Conservation (phyloP, 345 rosid genomes). For the Psidium friedrichsthalianum region DNA sequence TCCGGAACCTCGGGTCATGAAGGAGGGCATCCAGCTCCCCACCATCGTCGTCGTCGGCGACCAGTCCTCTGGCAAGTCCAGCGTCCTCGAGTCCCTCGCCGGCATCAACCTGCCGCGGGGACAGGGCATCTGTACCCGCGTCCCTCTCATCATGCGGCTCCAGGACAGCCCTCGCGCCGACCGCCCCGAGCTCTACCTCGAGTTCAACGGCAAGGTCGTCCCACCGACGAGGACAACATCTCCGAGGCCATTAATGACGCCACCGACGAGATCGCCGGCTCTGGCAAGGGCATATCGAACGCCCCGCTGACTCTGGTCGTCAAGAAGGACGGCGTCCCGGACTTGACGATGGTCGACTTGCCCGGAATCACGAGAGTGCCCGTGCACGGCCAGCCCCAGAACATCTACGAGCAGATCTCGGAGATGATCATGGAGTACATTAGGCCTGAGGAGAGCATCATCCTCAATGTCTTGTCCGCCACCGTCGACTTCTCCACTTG, state of each 20-base stretch:
- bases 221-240: slow-evolving; percentile 10
- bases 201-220: background rate
- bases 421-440: slow-evolving; percentile 33
- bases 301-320: slow-evolving; percentile 25
- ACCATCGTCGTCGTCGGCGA: slow-evolving; percentile 48
- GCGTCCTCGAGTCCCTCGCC: slow-evolving; percentile 44
- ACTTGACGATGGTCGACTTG: slow-evolving; percentile 42
- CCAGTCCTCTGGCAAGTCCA: slow-evolving; percentile 41
- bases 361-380: slow-evolving; percentile 45
- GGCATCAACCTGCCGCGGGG: slow-evolving; percentile 16
- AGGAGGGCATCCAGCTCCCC: slow-evolving; percentile 45
- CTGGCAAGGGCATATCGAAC: slow-evolving; percentile 28
- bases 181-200: background rate
- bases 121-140: background rate
- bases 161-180: background rate
- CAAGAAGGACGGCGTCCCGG: slow-evolving; percentile 28
- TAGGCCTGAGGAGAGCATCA: slow-evolving; percentile 28
- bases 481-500: slow-evolving; percentile 31
- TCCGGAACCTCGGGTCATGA: slow-evolving; percentile 27
- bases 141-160: background rate
- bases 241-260: slow-evolving; percentile 15
- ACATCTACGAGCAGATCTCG: slow-evolving; percentile 27
- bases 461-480: slow-evolving; percentile 28
- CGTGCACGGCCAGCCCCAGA: slow-evolving; percentile 30
- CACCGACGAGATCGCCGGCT: slow-evolving; percentile 31